Evolutionary conservation across 106 monocot genomes (phyloP), one percentile per base, ranked within the genome.

Genomic region (Xerophyta viscosa): DNA sequence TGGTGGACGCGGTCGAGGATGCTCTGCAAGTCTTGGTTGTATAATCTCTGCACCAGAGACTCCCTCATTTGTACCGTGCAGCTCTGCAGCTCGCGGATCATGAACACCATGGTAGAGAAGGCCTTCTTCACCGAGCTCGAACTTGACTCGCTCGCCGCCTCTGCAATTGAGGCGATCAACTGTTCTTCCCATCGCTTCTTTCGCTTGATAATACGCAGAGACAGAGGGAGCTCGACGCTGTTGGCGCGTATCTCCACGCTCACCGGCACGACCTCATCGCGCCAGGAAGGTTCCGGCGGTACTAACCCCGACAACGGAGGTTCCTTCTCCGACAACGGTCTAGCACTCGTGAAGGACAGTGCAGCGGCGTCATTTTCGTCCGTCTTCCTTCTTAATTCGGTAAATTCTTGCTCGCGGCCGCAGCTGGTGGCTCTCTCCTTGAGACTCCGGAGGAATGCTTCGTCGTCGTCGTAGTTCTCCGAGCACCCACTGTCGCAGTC

Each of bases 51-150:
- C 31, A 73, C 50, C 25, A 80, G 58, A 25, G 54, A 36, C 51
- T 71, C 60, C 45, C 77, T 57, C 77, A 74, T 70, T 20, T 71
- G 66, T 21, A 87, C 63, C 4, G 67, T 55, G 70, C 60, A 66
- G 73, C 70, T 77, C 29, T 81, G 86, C 13, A 87, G 65, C 67
- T 87, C 86, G 8, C 74, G 80, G 39, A 87, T 67, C 20, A 87
- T 81, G 58, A 87, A 77, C 58, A 87, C 73, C 80, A 81, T 81
- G 1, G 86, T 81, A 0, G 86, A 81, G 65, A 87, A 87, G 15
- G 86, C 86, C 39, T 67, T 73, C 45, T 65, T 70, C 44, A 81
- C 59, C n/a, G 83, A 74, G 27, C 43, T 69, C 25, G 24, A 26
- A 11, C 67, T 78, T 15, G 59, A 62, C 41, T 67, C 78, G 2